Base-by-base conservation (phyloP, 805 yeast species). In the Brettanomyces nanus region DNA sequence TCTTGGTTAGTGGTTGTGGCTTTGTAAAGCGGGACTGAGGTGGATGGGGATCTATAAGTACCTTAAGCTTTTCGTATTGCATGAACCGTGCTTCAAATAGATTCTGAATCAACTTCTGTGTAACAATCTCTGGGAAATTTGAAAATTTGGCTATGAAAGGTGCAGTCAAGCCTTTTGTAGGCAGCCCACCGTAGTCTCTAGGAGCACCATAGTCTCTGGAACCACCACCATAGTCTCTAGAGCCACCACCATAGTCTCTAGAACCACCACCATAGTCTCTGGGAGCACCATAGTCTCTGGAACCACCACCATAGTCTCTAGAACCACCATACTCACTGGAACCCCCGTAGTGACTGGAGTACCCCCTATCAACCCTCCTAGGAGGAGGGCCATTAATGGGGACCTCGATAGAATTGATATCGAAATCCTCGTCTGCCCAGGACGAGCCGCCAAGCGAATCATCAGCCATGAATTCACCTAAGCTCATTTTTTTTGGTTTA, bases 341-440 rank as follows among this genome's bases (percentile, higher is more conserved):
- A 13, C 36, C 23, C 13, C 35, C 27, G 17, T 27, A 30, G 17
- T 25, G 22, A 10, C 31, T 13, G 17, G 26, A 18, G 28, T 14
- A 28, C 7, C 21, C 23, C 7, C 21, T 11, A 20, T 11, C 5
- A 4, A 28, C 7, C 11, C 33, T 21, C 3, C 32, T 37, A 31
- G 30, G 41, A 14, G 9, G 9, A 21, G 17, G 14, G 19, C 30
- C 30, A 25, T 15, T 32, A 18, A 37, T 10, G 4, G 73, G 69
- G 9, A 73, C 71, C 29, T 74, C 73, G 47, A 77, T 75, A 27
- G 80, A 70, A 30, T 70, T 68, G 58, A 77, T 62, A 51, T 78
- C 85, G 40, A 78, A 74, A 49, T 77, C 83, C 52, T 74, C 84
- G 47, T 78, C 85, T 14, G 83, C 84, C 85, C 85, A 78, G 6